Base-by-base conservation (phyloP, 2,329 filamentous ascomycete genomes). In the Claviceps paspali region DNA sequence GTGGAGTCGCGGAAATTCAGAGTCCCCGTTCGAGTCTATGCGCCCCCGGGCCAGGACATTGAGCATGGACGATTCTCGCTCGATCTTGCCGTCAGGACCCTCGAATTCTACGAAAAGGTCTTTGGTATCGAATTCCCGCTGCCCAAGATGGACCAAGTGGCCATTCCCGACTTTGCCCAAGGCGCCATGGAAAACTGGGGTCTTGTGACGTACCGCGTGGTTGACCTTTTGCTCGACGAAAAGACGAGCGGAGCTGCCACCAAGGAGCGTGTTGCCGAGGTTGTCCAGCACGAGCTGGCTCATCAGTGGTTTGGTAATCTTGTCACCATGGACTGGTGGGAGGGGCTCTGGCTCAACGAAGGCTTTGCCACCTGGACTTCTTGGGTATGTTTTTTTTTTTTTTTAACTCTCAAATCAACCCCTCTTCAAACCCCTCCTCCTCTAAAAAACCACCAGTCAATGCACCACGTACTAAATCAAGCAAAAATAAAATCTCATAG, bases 121-220 rank as follows among this genome's bases (percentile, higher is more conserved):
- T 47, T 47, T 14, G 82, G 82, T 49, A 87, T 77, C 55, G 68
- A 80, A 18, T 94, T 88, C 56, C 49, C 49, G 9, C 40, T 51
- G 12, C 45, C 47, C 28, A 51, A 51, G 39, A 48, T 51, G 47
- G 49, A 51, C 35, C 91, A 93, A 80, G 79, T 93, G 48, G 87
- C 88, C 31, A 87, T 96, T 52, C 88, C 88, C 12, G 88, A 96
- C 56, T 96, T 96, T 56, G 85, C 85, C 35, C 85, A 86, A 34
- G 88, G 88, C 44, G 88, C 87, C 41, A 95, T 96, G 87, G 87
- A 96, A 68, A 96, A 96, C 59, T 96, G 88, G 88, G 88, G 88
- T 54, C 67, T 96, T 36, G 77, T 96, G 48, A 96, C 88, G 6
- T 96, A 95, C 64, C 81, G 88, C 46, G 82, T 93, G 17, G 87